Evolutionary conservation across 2,329 filamentous ascomycete genomes (phyloP), one percentile per base, ranked within the genome.

Genomic region (Tolypocladium nubicola): DNA sequence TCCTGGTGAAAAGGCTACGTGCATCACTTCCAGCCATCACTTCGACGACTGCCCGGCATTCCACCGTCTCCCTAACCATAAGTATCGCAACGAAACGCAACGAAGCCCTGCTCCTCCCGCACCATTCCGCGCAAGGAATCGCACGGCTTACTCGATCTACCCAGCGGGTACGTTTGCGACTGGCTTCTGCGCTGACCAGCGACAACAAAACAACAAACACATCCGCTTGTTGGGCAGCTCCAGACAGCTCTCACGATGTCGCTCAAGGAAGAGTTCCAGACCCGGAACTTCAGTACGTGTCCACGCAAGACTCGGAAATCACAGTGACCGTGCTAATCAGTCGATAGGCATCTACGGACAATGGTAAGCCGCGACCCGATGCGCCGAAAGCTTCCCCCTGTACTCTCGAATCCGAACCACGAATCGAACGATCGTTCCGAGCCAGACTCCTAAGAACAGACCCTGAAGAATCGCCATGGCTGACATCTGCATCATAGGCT

Each of bases 281-380:
- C 85, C 60, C 79, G 86, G 68, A 89, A 89, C 75, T 89, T 89
- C 75, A 89, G 85, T 88, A 78, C 67, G 85, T 76, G 60, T 2
- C 6, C 26, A 26, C 9, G 13, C 33, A 10, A 14, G 56, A 49
- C 49, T 57, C 62, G 55, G 21, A 53, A 37, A 55, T 54, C 23
- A 45, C 49, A 26, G 58, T 53, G 55, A 47, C 23, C 43, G 37
- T 43, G 21, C 38, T 49, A 47, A 60, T 53, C 35, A 35, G n/a
- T 30, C 35, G 9, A 38, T 26, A 88, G 85, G 85, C 74, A 88
- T 88, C 73, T 88, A 88, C 67, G 85, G 83, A 72, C 85, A 88
- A 86, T 88, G 85, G 85, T 88, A 79, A 79, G 83, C 69, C 54
- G 55, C 49, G 19, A 52, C 39, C 53, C 21, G 26, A 45, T 45